phyloP scores from a whole-genome alignment of 192 early-diverging fungal genomes.

The Coemansia sp. region DNA sequence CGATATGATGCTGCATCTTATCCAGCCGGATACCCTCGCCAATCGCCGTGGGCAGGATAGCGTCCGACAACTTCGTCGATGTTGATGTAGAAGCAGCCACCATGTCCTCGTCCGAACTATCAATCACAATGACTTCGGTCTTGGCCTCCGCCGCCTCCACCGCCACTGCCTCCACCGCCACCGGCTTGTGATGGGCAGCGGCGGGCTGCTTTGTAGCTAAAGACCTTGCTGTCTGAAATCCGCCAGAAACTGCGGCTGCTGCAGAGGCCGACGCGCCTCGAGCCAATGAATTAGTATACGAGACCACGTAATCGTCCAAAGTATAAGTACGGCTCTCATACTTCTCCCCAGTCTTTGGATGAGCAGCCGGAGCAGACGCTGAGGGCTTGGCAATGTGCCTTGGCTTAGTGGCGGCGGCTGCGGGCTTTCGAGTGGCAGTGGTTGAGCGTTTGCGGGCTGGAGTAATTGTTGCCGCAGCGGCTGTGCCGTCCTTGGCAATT shows the following conservation, averaged over 20 bases:
- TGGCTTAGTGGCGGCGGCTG: neutral
- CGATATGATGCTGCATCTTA: slow-evolving; percentile 29
- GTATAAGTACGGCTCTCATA: slow-evolving; percentile 16
- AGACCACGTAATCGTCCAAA: slow-evolving; percentile 41
- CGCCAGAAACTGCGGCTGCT: neutral
- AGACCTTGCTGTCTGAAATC: slow-evolving; percentile 2
- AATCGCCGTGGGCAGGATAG: too few species aligned
- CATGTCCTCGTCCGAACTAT: neutral
- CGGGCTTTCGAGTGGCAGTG: neutral
- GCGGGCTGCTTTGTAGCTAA: neutral
- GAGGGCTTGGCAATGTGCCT: neutral
- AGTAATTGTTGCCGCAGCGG: neutral
- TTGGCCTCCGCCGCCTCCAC: too few species aligned
- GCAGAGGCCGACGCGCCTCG: neutral
- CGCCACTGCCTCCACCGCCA: too few species aligned
- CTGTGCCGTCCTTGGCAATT: neutral
- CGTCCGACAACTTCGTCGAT: neutral
- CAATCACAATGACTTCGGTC: neutral
- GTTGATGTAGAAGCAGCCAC: neutral
- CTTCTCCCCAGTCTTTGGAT: neutral
- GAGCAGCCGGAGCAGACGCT: neutral
- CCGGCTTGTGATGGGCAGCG: neutral
- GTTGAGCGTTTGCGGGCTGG: neutral
- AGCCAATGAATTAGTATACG: slow-evolving; percentile 22
- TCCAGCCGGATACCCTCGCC: slow-evolving; percentile 21